phyloP scores from a whole-genome alignment of 108 stramenopile genomes.

The Mayamaea pseudoterrestris region DNA sequence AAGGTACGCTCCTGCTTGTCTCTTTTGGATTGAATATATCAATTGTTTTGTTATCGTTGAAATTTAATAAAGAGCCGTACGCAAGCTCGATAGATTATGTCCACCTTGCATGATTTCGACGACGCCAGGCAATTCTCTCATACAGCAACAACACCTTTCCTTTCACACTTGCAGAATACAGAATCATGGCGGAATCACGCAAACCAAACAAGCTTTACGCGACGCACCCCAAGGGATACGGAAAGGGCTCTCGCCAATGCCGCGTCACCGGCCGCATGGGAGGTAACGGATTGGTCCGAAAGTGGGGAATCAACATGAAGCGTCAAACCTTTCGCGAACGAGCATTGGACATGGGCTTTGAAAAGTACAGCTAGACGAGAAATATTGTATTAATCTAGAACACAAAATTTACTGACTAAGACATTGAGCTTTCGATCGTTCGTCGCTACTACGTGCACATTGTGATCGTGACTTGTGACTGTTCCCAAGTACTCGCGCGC shows the following conservation, averaged over 20 bases:
- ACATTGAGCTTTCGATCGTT: too few relatives aligned
- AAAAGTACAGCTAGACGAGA: constrained; percentile 68
- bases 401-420: neutral
- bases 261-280: constrained; percentile 84
- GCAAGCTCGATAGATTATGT: too few relatives aligned
- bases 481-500: too few relatives aligned
- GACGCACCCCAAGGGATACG: constrained; percentile 80
- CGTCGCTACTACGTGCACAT: too few relatives aligned
- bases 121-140: too few relatives aligned
- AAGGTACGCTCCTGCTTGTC: too few relatives aligned
- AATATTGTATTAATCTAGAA: neutral
- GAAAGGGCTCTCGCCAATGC: constrained; percentile 84
- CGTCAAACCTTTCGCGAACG: constrained; percentile 84
- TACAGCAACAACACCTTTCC: too few relatives aligned
- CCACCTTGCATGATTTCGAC: too few relatives aligned
- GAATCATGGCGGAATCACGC: constrained; percentile 72
- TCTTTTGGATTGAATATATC: too few relatives aligned
- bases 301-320: constrained; percentile 91
- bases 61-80: too few relatives aligned
- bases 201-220: constrained; percentile 83
- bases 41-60: too few relatives aligned
- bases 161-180: neutral
- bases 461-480: too few relatives aligned
- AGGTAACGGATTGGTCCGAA: constrained; percentile 81
- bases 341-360: constrained; percentile 74